Percentiles rank a stretch among this genome's conserved stretches.
Evolutionary conservation across 1,284 basidiomycete species (phyloP).

Genomic region (Pseudozyma thailandica): DNA sequence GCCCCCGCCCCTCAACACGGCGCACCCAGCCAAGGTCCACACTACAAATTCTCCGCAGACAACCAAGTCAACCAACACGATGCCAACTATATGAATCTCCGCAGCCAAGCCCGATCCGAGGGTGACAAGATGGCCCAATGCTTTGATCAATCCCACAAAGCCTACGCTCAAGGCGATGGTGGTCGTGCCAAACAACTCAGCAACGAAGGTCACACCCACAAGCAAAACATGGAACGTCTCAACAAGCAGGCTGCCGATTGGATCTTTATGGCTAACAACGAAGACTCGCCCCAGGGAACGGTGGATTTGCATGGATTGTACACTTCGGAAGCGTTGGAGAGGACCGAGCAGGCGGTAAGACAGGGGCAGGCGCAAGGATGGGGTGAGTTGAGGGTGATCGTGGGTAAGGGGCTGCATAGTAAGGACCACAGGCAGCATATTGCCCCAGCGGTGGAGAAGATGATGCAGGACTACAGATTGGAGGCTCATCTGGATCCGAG

Average conservation of each 20-base stretch:
- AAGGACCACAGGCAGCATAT: slow-evolving; percentile 82
- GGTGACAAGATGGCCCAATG: slow-evolving; percentile 64
- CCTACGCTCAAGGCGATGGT: slow-evolving; percentile 79
- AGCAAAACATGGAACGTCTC: slow-evolving; percentile 80
- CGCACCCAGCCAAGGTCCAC: slow-evolving; percentile 42
- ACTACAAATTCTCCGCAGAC: slow-evolving; percentile 54
- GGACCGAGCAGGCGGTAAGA: slow-evolving; percentile 73
- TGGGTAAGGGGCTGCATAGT: slow-evolving; percentile 87
- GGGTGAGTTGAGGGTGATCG: slow-evolving; percentile 82
- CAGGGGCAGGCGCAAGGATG: slow-evolving; percentile 77
- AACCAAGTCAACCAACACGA: slow-evolving; percentile 66
- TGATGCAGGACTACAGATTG: slow-evolving; percentile 84
- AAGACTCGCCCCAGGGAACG: slow-evolving; percentile 57
- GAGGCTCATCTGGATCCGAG: slow-evolving; percentile 81
- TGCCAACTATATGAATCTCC: slow-evolving; percentile 60
- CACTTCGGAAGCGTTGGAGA: slow-evolving; percentile 78
- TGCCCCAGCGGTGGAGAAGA: slow-evolving; percentile 88
- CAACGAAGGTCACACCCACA: slow-evolving; percentile 83
- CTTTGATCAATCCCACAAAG: slow-evolving; percentile 68
- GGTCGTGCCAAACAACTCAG: slow-evolving; percentile 84
- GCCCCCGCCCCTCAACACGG: slow-evolving; percentile 34
- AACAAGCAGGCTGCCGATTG: slow-evolving; percentile 87
- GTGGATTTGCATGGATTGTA: slow-evolving; percentile 85
- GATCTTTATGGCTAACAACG: slow-evolving; percentile 76
- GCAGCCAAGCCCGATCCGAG: slow-evolving; percentile 60